Conservation (phyloP, 345 rosid species). For the Citrus reticulata region DNA sequence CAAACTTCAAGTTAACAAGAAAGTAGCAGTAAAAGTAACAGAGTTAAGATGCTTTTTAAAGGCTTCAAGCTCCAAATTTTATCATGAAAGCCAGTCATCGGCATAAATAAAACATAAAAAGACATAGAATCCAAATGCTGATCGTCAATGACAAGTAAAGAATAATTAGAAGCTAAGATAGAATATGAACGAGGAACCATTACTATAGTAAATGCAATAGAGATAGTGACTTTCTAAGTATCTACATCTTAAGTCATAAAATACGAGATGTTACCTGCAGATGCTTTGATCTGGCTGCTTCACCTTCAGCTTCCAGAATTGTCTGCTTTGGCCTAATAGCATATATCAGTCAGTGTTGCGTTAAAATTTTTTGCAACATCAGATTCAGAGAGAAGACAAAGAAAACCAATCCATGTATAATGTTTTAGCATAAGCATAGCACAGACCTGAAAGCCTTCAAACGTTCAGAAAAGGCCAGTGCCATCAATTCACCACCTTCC, state of each 20-base stretch:
- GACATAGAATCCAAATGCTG: background rate
- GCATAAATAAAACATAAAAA: background rate
- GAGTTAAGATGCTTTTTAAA: background rate
- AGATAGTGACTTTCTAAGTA: background rate
- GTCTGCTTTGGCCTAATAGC: slow-evolving; percentile 86
- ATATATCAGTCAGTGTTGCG: slow-evolving; percentile 23
- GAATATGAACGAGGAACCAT: background rate
- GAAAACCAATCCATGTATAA: background rate
- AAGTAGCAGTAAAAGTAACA: background rate
- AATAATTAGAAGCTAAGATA: background rate
- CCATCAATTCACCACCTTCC: slow-evolving; percentile 81
- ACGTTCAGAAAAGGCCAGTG: slow-evolving; percentile 89
- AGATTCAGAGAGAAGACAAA: background rate
- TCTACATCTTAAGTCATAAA: background rate
- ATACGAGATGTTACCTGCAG: slow-evolving; percentile 38
- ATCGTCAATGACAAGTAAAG: background rate
- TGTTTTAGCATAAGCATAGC: background rate
- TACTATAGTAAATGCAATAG: background rate
- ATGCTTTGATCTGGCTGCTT: slow-evolving; percentile 74
- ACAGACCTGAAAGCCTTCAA: slow-evolving; percentile 78
- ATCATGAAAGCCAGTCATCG: background rate
- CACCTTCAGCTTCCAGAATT: slow-evolving; percentile 96
- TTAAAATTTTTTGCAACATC: slow-evolving; percentile 9
- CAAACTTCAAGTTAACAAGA: background rate
- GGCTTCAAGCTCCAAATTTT: background rate